Base-by-base conservation (phyloP, 768 basidiomycete species). In the Lactarius akahatsu region DNA sequence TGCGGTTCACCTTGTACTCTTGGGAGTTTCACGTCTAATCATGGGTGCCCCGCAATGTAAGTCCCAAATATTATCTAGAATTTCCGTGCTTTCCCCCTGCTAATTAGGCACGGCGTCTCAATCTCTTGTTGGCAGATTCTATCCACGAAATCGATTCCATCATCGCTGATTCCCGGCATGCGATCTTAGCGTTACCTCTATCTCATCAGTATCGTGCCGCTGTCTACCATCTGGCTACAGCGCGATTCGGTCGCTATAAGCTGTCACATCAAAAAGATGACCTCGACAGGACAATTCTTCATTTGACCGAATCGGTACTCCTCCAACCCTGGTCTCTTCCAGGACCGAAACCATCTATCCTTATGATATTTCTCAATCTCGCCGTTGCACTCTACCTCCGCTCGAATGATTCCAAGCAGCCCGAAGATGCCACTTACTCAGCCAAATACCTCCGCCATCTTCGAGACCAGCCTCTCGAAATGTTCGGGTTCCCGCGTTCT, bases 281-380 rank as follows among this genome's bases (percentile, higher is more conserved):
- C 13, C 63, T 64, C 34, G 43, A 64, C 0, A 32, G 38, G 32
- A 23, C 57, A 18, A 38, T 63, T 18, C 16, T 63, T 10, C 45
- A n/a, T 43, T 15, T 26, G 28, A 63, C 62, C 0, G 57, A 57
- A 38, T 11, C 43, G 6, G 38, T 63, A 28, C 57, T 57, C 18
- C 30, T 57, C 57, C 56, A 43, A 6, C 54, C n/a, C 41, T n/a
- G 45, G n/a, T 43, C 56, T 38, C 36, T 38, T 38, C 36, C 36
- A 11, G 36, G 36, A 38, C 36, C 36, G 36, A 38, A 13, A 11
- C 36, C 36, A 38, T 11, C 36, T 4, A 38, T 38, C 36, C 36
- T 38, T 38, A 3, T 38, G 13, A 38, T 38, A 10, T 38, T 38
- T 38, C 36, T 38, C 36, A 38, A 38, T 38, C 36, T 38, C 11